These are phyloP conservation scores for Zymoseptoria brevis DNA, from an alignment of 2,329 filamentous ascomycete genomes.

Conservation along the genomic window DNA sequence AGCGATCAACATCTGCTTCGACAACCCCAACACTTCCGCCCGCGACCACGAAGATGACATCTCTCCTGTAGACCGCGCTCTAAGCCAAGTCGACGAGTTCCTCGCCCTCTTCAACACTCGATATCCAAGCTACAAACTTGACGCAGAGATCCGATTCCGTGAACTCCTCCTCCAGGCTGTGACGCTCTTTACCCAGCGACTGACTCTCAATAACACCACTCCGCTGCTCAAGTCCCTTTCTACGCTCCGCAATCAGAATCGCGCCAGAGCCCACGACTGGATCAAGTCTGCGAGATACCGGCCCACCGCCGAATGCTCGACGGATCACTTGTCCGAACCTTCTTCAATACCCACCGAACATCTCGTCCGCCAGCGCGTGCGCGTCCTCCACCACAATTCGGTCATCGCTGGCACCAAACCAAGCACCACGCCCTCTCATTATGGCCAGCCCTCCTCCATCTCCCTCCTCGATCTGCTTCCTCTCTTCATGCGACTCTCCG, in stretches of 20 bases:
- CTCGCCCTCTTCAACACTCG: slow-evolving; percentile 36
- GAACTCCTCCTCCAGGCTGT: slow-evolving; percentile 42
- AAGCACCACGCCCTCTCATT: slow-evolving; percentile 17
- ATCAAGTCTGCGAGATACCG: slow-evolving; percentile 15
- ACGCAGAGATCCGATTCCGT: slow-evolving; percentile 39
- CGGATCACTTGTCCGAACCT: slow-evolving; percentile 8
- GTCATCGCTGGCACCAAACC: neutral
- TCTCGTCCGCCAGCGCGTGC: slow-evolving; percentile 20
- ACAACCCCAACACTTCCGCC: slow-evolving; percentile 11
- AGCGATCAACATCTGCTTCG: slow-evolving; percentile 37
- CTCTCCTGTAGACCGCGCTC: slow-evolving; percentile 6
- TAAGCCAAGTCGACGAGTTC: slow-evolving; percentile 33
- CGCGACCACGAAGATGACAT: neutral
- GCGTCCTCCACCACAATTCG: slow-evolving; percentile 9
- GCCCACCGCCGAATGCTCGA: slow-evolving; percentile 8
- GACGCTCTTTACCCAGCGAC: slow-evolving; percentile 37
- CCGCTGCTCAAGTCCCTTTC: slow-evolving; percentile 31
- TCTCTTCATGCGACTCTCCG: slow-evolving; percentile 43
- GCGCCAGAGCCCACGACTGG: slow-evolving; percentile 26
- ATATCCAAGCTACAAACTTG: slow-evolving; percentile 31
- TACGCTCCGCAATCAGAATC: slow-evolving; percentile 32
- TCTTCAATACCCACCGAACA: slow-evolving; percentile 8
- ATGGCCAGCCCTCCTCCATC: slow-evolving; percentile 29
- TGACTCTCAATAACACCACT: slow-evolving; percentile 32
- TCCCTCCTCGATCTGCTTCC: slow-evolving; percentile 38